A percentile compares a stretch with the other conserved stretches of the same genome.
Evolutionary conservation across 805 yeast species (phyloP).

Genomic region (Isabelozyma rhagii): DNA sequence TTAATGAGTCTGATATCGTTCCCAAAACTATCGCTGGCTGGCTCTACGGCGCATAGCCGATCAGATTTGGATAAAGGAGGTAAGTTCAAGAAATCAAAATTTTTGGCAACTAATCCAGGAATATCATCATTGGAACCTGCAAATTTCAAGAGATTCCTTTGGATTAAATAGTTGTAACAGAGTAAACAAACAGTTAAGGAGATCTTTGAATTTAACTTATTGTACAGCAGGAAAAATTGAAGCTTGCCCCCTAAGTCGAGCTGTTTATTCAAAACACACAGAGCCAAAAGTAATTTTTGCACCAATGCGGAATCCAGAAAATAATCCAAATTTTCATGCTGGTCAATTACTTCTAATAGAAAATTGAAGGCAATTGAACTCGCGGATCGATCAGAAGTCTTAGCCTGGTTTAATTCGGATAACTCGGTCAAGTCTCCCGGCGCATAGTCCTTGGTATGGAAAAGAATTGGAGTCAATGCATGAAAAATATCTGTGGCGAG

Average conservation of each 20-base stretch:
- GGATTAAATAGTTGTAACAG: slow-evolving; percentile 15
- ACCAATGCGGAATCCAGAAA: background rate
- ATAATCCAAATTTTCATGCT: background rate
- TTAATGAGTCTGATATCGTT: slow-evolving; percentile 1
- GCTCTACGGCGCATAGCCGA: slow-evolving; percentile 8
- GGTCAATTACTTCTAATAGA: background rate
- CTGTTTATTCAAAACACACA: background rate
- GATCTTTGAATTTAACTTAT: slow-evolving; percentile 14
- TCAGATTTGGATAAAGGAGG: slow-evolving; percentile 32
- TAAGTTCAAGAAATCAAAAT: slow-evolving; percentile 13
- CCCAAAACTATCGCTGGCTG: slow-evolving; percentile 3
- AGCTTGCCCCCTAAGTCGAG: background rate
- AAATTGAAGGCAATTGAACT: background rate
- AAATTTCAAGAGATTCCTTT: slow-evolving; percentile 8
- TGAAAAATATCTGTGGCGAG: background rate
- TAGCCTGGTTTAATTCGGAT: background rate
- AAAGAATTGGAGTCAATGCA: background rate
- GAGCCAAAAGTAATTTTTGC: background rate
- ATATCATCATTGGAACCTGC: slow-evolving; percentile 4
- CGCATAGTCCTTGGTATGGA: background rate
- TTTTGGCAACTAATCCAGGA: slow-evolving; percentile 9
- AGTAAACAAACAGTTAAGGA: slow-evolving; percentile 14
- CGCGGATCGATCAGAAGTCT: background rate
- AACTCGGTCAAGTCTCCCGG: background rate
- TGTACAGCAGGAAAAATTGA: slow-evolving; percentile 13